Conservation (phyloP, 306 rosid genomes). For the Dalbergia cochinchinensis region DNA sequence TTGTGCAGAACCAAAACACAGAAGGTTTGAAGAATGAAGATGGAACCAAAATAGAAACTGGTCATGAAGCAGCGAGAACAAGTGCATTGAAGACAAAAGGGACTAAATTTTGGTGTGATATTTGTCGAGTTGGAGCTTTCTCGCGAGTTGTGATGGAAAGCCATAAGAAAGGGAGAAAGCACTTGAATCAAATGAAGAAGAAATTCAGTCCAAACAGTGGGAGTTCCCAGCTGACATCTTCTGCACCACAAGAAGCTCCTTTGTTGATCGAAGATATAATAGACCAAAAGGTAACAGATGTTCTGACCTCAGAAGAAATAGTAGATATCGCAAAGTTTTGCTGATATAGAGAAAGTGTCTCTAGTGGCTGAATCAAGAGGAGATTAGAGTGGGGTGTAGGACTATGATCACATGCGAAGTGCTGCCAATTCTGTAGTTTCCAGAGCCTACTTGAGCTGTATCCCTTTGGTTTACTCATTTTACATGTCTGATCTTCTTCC, state of each 20-base stretch:
- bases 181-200: slow-evolving; percentile 22
- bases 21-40: slow-evolving; percentile 5
- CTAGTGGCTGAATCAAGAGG: neutral
- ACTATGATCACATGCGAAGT: slow-evolving; percentile 7
- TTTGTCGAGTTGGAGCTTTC: slow-evolving; percentile 52
- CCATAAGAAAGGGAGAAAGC: slow-evolving; percentile 63
- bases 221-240: neutral
- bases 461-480: neutral
- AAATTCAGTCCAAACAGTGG: neutral
- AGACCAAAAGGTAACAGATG: neutral
- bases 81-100: neutral
- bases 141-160: slow-evolving; percentile 41
- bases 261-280: neutral
- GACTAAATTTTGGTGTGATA: slow-evolving; percentile 55
- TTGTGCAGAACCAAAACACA: slow-evolving; percentile 31
- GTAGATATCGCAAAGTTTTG: neutral
- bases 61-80: neutral
- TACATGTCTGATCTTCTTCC: slow-evolving; percentile 16
- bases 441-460: neutral
- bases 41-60: neutral
- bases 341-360: slow-evolving; percentile 19
- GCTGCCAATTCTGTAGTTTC: slow-evolving; percentile 16
- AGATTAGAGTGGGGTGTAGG: neutral
- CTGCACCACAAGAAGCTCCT: neutral
- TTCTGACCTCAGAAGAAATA: neutral